These are phyloP conservation scores for Leccinum ochraceum DNA, from an alignment of 768 basidiomycete species.

Conservation along the genomic window DNA sequence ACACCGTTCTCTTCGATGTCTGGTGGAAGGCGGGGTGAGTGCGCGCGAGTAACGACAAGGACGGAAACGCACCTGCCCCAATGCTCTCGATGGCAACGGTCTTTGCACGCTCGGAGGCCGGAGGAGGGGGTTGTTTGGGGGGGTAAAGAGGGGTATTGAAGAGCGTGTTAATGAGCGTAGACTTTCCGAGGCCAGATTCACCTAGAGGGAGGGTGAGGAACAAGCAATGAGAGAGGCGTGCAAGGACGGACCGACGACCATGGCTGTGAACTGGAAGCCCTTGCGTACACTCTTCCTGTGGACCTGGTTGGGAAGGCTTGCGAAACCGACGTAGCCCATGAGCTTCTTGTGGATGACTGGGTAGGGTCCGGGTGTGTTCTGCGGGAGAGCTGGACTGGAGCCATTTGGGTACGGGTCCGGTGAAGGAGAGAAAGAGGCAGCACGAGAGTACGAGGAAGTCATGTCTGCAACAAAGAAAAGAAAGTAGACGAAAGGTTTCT, in stretches of 20 bases:
- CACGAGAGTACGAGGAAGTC: slow-evolving; percentile 71
- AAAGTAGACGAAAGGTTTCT: slow-evolving; percentile 35
- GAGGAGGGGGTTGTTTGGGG: slow-evolving; percentile 80
- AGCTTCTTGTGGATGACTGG: slow-evolving; percentile 81
- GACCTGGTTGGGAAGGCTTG: slow-evolving; percentile 98
- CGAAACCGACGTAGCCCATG: slow-evolving; percentile 94
- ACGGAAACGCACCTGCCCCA: slow-evolving; percentile 72
- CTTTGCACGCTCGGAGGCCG: slow-evolving; percentile 83
- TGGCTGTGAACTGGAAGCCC: slow-evolving; percentile 97
- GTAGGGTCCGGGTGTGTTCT: slow-evolving; percentile 31
- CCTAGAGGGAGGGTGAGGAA: slow-evolving; percentile 46
- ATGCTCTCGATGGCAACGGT: slow-evolving; percentile 99
- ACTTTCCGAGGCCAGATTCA: slow-evolving; percentile 98
- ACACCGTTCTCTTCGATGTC: slow-evolving; percentile 99
- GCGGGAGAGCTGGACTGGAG: slow-evolving; percentile 60
- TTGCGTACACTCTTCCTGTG: slow-evolving; percentile 98
- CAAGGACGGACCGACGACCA: slow-evolving; percentile 90
- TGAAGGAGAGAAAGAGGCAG: slow-evolving; percentile 54
- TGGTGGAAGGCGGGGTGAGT: slow-evolving; percentile 39
- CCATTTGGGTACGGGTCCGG: slow-evolving; percentile 63
- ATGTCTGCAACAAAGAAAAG: slow-evolving; percentile 43
- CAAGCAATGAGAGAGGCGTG: background rate
- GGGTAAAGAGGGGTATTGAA: slow-evolving; percentile 97
- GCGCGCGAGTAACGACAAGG: background rate
- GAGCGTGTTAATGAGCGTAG: slow-evolving; percentile 97